Evolutionary conservation across 2,329 filamentous ascomycete species (phyloP), one percentile per base, ranked within the genome.

Genomic region (Fusarium gaditjirri): DNA sequence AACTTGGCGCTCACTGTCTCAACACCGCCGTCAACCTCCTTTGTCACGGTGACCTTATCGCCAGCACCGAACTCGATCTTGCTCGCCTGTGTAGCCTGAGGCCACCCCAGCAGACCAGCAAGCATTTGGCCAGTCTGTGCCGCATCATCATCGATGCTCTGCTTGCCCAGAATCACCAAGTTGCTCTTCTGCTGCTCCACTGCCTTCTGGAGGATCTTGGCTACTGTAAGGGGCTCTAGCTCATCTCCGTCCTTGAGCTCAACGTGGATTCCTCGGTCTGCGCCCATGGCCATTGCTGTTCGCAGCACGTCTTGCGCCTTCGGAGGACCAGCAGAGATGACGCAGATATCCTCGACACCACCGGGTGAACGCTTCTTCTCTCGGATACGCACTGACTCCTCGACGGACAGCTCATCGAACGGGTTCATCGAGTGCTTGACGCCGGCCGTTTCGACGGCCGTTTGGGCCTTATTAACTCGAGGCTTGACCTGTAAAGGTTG

Each of bases 361-460:
- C 89, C 86, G 23, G 90, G 88, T 23, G 90, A 90, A 61, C 84
- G 83, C 83, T 93, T 93, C 86, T 93, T 93, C 83, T 98, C 95
- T 82, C 96, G 95, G 80, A 99, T 92, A 43, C 94, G 94, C 56
- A 98, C 93, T 56, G 95, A 94, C 86, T 98, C 96, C 85, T 99
- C 96, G 82, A 99, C 91, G 46, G 94, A 97, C 79, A 99, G 93
- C 83, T 99, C 96, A 87, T 99, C 96, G 85, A 99, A 99, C 25
- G 96, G 96, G 88, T 98, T 99, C 90, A 99, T 95, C 81, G 92
- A 95, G 88, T 98, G 95, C 85, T 98, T 98, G 79, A 98, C 94
- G 76, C 93, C 93, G 73, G 92, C 88, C 61, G 93, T 97, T 84
- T 98, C 95, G 84, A 99, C 92, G 80, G 91, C 95, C 69, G 95